Conservation (phyloP, 805 yeast species). For the Metschnikowia santaceciliae region DNA sequence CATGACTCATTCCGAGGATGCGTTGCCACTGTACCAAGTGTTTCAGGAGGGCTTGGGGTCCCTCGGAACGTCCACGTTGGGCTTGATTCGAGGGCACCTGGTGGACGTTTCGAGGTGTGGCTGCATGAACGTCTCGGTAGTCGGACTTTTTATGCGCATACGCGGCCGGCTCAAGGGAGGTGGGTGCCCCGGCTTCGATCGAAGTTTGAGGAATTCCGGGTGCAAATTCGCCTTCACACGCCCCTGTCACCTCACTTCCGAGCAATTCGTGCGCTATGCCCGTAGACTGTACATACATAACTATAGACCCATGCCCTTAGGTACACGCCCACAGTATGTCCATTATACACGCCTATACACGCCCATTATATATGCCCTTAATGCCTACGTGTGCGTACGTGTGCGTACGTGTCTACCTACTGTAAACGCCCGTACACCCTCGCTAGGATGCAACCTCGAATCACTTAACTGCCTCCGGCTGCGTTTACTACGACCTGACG, state of each 20-base stretch:
- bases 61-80: neutral
- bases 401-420: neutral
- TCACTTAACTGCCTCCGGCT: neutral
- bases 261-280: no score
- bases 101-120: neutral
- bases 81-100: neutral
- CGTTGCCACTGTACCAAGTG: neutral
- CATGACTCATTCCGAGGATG: neutral
- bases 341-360: no score
- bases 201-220: slow-evolving; percentile 5
- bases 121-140: slow-evolving; percentile 10
- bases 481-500: neutral
- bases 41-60: neutral
- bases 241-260: neutral
- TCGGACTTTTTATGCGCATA: slow-evolving; percentile 19
- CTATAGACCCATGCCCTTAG: no score
- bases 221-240: neutral
- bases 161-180: slow-evolving; percentile 4
- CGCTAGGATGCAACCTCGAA: neutral
- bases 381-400: no score
- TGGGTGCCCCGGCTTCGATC: slow-evolving; percentile 3
- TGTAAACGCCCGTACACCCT: neutral
- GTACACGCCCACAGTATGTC: no score
- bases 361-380: no score
- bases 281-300: no score